Percentiles rank a stretch among this genome's conserved stretches.
Evolutionary conservation across 352 stramenopile species (phyloP).

Genomic region (Globisporangium splendens): DNA sequence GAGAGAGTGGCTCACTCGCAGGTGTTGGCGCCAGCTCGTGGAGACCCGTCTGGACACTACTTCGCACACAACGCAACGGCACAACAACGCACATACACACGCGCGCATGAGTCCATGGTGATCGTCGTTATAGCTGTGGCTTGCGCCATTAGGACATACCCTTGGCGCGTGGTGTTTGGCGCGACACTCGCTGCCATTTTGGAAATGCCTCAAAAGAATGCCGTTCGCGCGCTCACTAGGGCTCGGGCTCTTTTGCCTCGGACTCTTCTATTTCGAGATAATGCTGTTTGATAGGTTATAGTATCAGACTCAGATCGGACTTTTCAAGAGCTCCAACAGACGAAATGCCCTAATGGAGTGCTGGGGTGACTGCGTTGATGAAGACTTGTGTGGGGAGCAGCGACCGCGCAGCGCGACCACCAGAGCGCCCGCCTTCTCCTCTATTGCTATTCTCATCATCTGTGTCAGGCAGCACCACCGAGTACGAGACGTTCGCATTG

Average conservation of each 20-base stretch:
- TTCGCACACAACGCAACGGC: not conserved
- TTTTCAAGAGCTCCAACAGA: no score
- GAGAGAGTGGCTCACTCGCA: not conserved
- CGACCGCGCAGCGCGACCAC: not conserved
- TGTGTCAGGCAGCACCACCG: slow-evolving; percentile 7
- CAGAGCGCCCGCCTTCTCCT: not conserved
- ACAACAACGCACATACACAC: not conserved
- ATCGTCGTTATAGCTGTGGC: not conserved
- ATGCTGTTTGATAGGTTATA: not conserved
- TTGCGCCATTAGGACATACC: slow-evolving; percentile 4
- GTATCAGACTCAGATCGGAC: not conserved
- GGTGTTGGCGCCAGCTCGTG: not conserved
- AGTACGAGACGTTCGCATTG: slow-evolving; percentile 50
- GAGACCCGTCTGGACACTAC: not conserved
- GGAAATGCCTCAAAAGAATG: not conserved
- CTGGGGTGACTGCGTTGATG: slow-evolving; percentile 2
- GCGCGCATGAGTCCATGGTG: not conserved
- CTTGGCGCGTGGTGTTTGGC: slow-evolving; percentile 18
- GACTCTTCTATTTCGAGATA: not conserved
- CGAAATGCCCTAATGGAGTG: not conserved
- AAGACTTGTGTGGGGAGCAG: slow-evolving; percentile 2
- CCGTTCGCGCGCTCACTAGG: not conserved
- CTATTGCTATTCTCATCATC: slow-evolving; percentile 1
- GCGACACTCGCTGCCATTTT: slow-evolving; percentile 29
- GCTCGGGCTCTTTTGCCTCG: no score